These are phyloP conservation scores for Hydnomerulius pinastri DNA, from an alignment of 768 basidiomycete species.

Conservation along the genomic window DNA sequence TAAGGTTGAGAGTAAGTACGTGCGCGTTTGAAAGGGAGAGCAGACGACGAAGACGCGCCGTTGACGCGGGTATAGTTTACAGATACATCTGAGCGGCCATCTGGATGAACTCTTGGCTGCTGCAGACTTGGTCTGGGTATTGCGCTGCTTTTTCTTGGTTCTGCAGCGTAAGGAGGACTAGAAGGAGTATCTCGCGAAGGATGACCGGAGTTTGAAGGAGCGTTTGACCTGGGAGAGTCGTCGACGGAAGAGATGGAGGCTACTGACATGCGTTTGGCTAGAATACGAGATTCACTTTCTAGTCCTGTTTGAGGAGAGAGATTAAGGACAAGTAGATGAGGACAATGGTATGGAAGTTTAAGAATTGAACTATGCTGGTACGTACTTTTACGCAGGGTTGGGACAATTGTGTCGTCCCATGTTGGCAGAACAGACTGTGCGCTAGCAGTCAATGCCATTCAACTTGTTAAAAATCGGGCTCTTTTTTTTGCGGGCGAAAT, in stretches of 20 bases:
- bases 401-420: constrained; percentile 86
- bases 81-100: constrained; percentile 24
- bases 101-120: constrained; percentile 33
- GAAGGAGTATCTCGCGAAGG: constrained; percentile 20
- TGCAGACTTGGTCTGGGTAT: constrained; percentile 51
- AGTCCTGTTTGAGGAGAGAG: constrained; percentile 53
- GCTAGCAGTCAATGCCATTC: constrained; percentile 48
- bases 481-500: constrained; percentile 3
- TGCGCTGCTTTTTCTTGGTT: constrained; percentile 40
- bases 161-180: constrained; percentile 24
- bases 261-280: constrained; percentile 76
- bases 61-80: constrained; percentile 27
- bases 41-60: constrained; percentile 31
- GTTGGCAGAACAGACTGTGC: constrained; percentile 45
- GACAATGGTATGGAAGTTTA: neutral
- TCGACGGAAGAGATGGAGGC: constrained; percentile 63
- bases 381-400: constrained; percentile 77
- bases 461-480: constrained; percentile 3
- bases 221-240: constrained; percentile 34
- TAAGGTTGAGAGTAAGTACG: constrained; percentile 71
- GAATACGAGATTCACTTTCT: constrained; percentile 76
- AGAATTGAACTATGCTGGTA: constrained; percentile 14
- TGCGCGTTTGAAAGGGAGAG: constrained; percentile 46
- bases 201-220: constrained; percentile 20
- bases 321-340: neutral